Base-by-base conservation (phyloP, 1,139 yeast genomes). In the Magnusiomyces starmeri region DNA sequence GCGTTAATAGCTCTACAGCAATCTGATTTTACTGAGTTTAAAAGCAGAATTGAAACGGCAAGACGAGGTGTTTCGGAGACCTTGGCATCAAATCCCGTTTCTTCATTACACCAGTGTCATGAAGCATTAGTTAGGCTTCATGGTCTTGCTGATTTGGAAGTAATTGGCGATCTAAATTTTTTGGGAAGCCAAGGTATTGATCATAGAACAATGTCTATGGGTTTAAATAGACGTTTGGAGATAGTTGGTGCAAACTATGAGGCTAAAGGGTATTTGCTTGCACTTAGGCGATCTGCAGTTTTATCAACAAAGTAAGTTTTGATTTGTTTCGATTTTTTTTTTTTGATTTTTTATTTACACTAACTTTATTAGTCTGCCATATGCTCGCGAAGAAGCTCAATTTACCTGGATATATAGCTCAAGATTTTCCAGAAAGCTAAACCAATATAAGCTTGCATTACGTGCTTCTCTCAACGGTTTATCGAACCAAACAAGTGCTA, bases 361-460 rank as follows among this genome's bases (percentile, higher is more conserved):
- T 48, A 35, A 20, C 61, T 80, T 2, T 67, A 71, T 14, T 40
- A 67, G 72, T 1, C 61, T 71, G 6, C 56, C 62, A 8, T 67
- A 70, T 14, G 70, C 79, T 6, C 59, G 66, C 6, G 61, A 60
- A 1, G 77, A 74, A 54, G 64, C 77, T n/a, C 73, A 74, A 4
- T 73, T 76, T 25, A 76, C 82, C 1, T 77, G 83, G 70, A 71
- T 87, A 24, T 70, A 74, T 37, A 76, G 83, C 46, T 82, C 96
- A 0, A 74, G 75, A 46, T 72, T 85, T 43, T 83, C 95, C 3
- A 70, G 97, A 52, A 77, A 81, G 56, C 80, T 82, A 55, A 78
- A 80, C 21, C 76, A 92, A 54, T 71, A 83, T 21, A 94, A 87
- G 58, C 74, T 87, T 42, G 85, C 97, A 0, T 80, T 92, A 1